A percentile compares a stretch with the other conserved stretches of the same genome.
These are phyloP conservation scores for Coccomyxa subellipsoidea DNA, from an alignment of 163 green algal species.

Conservation along the genomic window DNA sequence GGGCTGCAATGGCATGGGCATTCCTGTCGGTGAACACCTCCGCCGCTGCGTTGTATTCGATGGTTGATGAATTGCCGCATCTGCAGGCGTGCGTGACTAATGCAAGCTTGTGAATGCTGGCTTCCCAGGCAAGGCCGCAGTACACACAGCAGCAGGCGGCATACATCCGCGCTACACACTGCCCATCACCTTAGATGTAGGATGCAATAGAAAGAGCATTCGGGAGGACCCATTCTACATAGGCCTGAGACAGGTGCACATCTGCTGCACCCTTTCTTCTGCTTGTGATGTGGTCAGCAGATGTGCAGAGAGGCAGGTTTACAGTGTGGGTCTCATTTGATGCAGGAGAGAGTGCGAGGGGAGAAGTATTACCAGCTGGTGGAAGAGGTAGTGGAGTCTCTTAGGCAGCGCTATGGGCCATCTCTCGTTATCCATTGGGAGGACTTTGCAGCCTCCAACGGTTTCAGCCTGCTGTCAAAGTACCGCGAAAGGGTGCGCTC, in stretches of 20 bases:
- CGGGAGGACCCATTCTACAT: conserved; percentile 60
- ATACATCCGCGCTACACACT: conserved; percentile 57
- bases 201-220: conserved; percentile 52
- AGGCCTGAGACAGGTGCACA: conserved; percentile 40
- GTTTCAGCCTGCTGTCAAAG: conserved; percentile 55
- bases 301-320: too few species aligned
- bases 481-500: conserved; percentile 32
- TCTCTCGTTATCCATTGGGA: conserved; percentile 63
- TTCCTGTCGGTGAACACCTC: conserved; percentile 39
- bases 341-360: conserved; percentile 4
- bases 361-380: not conserved
- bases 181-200: conserved; percentile 71
- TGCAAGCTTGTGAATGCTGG: not conserved
- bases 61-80: too few species aligned
- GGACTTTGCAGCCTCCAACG: conserved; percentile 67
- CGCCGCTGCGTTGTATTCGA: too few species aligned
- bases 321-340: not conserved
- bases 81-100: too few species aligned
- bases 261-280: too few species aligned
- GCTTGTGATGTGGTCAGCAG: not conserved
- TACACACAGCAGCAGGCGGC: conserved; percentile 68
- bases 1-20: conserved; percentile 77
- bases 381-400: conserved; percentile 20
- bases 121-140: conserved; percentile 23
- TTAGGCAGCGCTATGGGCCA: conserved; percentile 42